Evolutionary conservation across 2,329 filamentous ascomycete genomes (phyloP).

Genomic region (Cyclaneusma minus): DNA sequence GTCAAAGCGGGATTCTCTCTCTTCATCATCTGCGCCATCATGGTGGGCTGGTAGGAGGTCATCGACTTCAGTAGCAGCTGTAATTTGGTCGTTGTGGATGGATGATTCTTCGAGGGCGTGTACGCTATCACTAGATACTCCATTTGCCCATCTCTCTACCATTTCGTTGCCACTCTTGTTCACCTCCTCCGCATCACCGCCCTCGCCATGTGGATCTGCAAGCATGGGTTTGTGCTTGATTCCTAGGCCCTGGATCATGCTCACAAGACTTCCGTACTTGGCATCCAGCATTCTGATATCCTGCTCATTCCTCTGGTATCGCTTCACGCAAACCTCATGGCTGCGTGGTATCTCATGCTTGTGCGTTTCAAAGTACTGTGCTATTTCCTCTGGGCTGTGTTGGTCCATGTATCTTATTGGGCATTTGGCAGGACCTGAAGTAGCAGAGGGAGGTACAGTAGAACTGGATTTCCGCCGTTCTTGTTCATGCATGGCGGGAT

Average conservation of each 20-base stretch:
- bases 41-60: too few relatives aligned
- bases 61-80: conserved; percentile 24
- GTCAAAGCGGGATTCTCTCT: conserved; percentile 64
- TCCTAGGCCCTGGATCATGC: conserved; percentile 85
- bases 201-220: conserved; percentile 37
- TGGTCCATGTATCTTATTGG: conserved; percentile 88
- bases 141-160: conserved; percentile 76
- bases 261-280: conserved; percentile 74
- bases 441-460: conserved; percentile 26
- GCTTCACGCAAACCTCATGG: conserved; percentile 80
- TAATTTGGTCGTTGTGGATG: conserved; percentile 19
- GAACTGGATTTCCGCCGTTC: conserved; percentile 30
- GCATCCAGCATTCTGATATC: conserved; percentile 80
- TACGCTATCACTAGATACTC: conserved; percentile 43
- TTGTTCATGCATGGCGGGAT: too few relatives aligned
- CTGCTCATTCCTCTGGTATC: conserved; percentile 76
- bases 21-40: conserved; percentile 29
- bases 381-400: conserved; percentile 85
- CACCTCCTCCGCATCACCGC: conserved; percentile 20
- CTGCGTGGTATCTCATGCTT: conserved; percentile 90
- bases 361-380: conserved; percentile 84
- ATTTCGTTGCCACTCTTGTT: conserved; percentile 47
- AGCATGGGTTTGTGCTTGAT: conserved; percentile 80
- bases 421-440: conserved; percentile 50
- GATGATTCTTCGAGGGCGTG: too few relatives aligned